These are phyloP conservation scores for Butyriboletus loyo DNA, from an alignment of 768 basidiomycete species.

Conservation along the genomic window DNA sequence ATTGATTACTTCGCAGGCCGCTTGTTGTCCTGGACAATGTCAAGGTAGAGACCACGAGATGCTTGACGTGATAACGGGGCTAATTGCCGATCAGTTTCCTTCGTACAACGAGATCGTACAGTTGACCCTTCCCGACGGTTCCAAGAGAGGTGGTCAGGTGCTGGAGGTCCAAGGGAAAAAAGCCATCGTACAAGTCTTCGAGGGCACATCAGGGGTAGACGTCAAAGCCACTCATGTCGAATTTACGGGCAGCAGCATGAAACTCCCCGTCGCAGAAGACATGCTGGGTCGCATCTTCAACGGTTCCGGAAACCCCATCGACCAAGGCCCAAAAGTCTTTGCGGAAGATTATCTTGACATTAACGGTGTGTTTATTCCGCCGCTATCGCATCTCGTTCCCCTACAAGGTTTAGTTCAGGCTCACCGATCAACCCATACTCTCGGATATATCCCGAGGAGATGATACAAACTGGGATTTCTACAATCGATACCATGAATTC, in stretches of 20 bases:
- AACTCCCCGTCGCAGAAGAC: conserved; percentile 96
- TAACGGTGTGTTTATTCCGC: conserved; percentile 66
- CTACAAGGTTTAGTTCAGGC: conserved; percentile 47
- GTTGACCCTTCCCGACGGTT: conserved; percentile 91
- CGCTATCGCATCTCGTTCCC: neutral
- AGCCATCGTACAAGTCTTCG: conserved; percentile 98
- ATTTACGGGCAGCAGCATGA: conserved; percentile 98
- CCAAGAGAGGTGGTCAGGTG: conserved; percentile 94
- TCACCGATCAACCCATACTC: conserved; percentile 98
- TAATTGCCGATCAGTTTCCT: conserved; percentile 63
- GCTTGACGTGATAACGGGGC: conserved; percentile 3
- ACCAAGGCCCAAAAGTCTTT: conserved; percentile 98
- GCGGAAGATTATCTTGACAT: conserved; percentile 99
- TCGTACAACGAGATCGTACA: conserved; percentile 99
- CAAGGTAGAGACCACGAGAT: conserved; percentile 56
- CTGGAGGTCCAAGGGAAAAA: conserved; percentile 98
- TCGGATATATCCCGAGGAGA: conserved; percentile 99
- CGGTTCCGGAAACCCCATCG: conserved; percentile 96
- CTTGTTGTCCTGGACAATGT: conserved; percentile 97
- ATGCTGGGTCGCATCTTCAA: conserved; percentile 99
- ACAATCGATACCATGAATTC: conserved; percentile 98
- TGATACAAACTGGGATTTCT: conserved; percentile 99
- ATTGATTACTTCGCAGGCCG: conserved; percentile 52
- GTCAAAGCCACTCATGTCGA: conserved; percentile 97
- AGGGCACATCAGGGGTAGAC: conserved; percentile 96